Base-by-base conservation (phyloP, 139 green algal genomes). In the Nannochloris sp. region DNA sequence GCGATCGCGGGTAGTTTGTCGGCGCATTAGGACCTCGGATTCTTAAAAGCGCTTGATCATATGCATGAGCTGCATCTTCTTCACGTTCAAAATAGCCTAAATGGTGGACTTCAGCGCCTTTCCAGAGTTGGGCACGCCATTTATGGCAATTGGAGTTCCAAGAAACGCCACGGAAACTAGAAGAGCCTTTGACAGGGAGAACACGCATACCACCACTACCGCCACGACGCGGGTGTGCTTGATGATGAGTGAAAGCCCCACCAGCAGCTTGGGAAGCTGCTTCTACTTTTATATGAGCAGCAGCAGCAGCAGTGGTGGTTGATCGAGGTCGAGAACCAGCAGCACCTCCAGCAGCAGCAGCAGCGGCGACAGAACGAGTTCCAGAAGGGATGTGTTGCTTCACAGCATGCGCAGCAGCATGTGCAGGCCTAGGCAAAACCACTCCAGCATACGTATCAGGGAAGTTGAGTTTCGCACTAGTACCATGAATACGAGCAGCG, bases 1-100 rank as follows among this genome's bases (percentile, higher is more conserved):
- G 27, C 19, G 35, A 38, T 46, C 8, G 37, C 5, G 39, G 45
- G 14, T 67, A 76, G 64, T 89, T 89, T 44, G 82, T 78, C 0
- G 75, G 70, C 0, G 74, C 78, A 29, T 73, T 65, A 0, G 70
- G 55, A 2, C 84, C 80, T 34, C 64, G 27, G 64, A 72, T 65
- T 31, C 33, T 8, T 27, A 23, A 4, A 3, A 51, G 48, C n/a
- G 54, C 54, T 3, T 58, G 25, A 27, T 81, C 74, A 34, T 81
- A 75, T 12, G 65, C 67, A 27, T 25, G 54, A 1, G 73, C 73
- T 15, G 70, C 74, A 42, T 65, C 71, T 23, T 69, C 58, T 32
- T 78, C 71, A 12, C 9, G 25, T 6, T 25, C 34, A 51, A 53
- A 74, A 53, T 74, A 78, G 15, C 71, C 71, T 58, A 78, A 29